Conservation (phyloP, 257 asterid genomes). For the Primulina huaijiensis region DNA sequence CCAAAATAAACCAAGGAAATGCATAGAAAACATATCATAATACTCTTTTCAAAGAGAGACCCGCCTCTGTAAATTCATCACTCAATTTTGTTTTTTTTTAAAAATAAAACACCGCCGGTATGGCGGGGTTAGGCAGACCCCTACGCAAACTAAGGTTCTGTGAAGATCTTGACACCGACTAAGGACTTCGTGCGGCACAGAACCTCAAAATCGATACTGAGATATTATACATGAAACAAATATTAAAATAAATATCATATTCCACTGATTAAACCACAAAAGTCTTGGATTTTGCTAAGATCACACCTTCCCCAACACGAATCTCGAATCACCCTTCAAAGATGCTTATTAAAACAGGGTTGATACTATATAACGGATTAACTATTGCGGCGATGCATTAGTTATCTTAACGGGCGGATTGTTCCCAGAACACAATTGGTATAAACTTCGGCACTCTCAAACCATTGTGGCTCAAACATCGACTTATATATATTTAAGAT, state of each 20-base stretch:
- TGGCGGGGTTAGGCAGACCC: no score
- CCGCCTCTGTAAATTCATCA: neutral
- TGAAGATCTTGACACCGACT: neutral
- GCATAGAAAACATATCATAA: neutral
- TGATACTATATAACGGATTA: neutral
- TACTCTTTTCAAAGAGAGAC: neutral
- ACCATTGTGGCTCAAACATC: neutral
- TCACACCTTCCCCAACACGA: neutral
- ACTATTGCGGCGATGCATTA: neutral
- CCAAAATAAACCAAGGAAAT: neutral
- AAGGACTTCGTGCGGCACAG: neutral
- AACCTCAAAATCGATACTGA: neutral
- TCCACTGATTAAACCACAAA: neutral
- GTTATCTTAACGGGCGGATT: conserved; percentile 11
- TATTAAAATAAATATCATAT: no score
- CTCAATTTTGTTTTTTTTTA: neutral
- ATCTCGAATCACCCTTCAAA: neutral
- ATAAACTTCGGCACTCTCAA: neutral
- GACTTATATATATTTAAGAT: neutral
- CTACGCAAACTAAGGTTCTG: neutral
- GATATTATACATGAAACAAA: neutral
- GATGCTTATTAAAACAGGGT: neutral
- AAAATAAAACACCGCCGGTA: no score
- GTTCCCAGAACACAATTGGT: conserved; percentile 1
- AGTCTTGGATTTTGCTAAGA: neutral